These are phyloP conservation scores for Phytophthora fragariae DNA, from an alignment of 352 stramenopile genomes.

Conservation along the genomic window DNA sequence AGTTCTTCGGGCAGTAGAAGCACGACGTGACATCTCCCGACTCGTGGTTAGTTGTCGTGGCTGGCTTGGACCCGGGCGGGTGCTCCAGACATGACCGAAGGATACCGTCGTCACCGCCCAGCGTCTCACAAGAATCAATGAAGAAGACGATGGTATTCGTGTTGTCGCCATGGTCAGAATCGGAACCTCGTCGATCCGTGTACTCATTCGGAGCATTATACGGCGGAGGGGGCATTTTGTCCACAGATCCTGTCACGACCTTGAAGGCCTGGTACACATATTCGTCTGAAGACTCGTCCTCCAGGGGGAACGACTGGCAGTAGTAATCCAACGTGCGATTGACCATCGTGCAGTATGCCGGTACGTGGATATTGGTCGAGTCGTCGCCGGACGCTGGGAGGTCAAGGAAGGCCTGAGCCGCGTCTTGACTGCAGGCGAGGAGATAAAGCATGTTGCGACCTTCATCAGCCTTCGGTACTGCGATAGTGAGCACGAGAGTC, in stretches of 20 bases:
- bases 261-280: slow-evolving; percentile 52
- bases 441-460: slow-evolving; percentile 60
- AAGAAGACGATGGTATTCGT: slow-evolving; percentile 47
- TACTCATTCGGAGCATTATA: slow-evolving; percentile 7
- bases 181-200: background rate
- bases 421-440: slow-evolving; percentile 48
- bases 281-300: slow-evolving; percentile 42
- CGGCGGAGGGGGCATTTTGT: background rate
- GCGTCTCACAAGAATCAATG: slow-evolving; percentile 65
- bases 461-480: slow-evolving; percentile 25
- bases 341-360: slow-evolving; percentile 55
- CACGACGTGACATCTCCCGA: slow-evolving; percentile 28
- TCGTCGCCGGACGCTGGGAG: background rate
- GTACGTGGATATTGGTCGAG: slow-evolving; percentile 19
- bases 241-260: slow-evolving; percentile 30
- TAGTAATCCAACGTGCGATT: slow-evolving; percentile 61
- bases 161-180: background rate
- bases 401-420: slow-evolving; percentile 25
- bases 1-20: slow-evolving; percentile 61
- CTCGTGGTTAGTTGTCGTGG: no score
- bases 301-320: slow-evolving; percentile 56
- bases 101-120: slow-evolving; percentile 49
- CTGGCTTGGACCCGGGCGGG: slow-evolving; percentile 8
- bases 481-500: slow-evolving; percentile 48
- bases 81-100: slow-evolving; percentile 57